Evolutionary conservation across 2,329 filamentous ascomycete species (phyloP).

Genomic region (Fusarium devonianum): DNA sequence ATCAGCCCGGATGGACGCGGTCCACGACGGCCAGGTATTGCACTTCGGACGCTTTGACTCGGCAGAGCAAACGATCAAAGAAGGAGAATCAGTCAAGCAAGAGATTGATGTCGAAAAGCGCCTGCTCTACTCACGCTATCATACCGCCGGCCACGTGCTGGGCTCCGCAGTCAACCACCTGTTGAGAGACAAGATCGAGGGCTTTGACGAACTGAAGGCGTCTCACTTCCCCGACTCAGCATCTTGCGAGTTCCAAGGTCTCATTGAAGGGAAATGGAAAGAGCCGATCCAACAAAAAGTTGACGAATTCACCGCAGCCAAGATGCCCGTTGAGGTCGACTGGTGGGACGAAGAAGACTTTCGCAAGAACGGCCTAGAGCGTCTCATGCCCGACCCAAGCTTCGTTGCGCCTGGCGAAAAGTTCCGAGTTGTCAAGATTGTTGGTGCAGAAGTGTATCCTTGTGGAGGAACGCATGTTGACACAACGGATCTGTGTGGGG

Average conservation of each 20-base stretch:
- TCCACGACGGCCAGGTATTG: conserved; percentile 62
- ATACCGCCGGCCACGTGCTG: conserved; percentile 78
- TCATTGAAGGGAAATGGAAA: conserved; percentile 70
- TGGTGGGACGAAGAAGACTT: conserved; percentile 75
- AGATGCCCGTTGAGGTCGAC: conserved; percentile 65
- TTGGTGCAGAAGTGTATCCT: conserved; percentile 73
- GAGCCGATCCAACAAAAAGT: conserved; percentile 66
- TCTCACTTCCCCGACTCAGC: conserved; percentile 74
- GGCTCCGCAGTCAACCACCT: conserved; percentile 71
- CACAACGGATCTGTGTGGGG: conserved; percentile 64
- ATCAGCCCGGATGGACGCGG: conserved; percentile 63
- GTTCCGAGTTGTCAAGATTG: conserved; percentile 73
- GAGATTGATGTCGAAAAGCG: conserved; percentile 67
- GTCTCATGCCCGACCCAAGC: conserved; percentile 60
- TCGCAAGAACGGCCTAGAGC: conserved; percentile 57
- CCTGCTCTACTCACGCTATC: conserved; percentile 69
- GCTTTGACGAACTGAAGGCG: conserved; percentile 73
- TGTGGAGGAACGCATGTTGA: conserved; percentile 79
- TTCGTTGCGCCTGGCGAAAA: conserved; percentile 51
- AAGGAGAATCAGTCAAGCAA: conserved; percentile 59
- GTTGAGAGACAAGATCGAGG: conserved; percentile 57
- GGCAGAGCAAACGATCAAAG: conserved; percentile 44
- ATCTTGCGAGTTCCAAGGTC: conserved; percentile 71
- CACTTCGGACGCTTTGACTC: conserved; percentile 68
- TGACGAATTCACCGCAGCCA: conserved; percentile 63